Conservation (phyloP, 1,139 yeast species). For the Blastobotrys aristatus region DNA sequence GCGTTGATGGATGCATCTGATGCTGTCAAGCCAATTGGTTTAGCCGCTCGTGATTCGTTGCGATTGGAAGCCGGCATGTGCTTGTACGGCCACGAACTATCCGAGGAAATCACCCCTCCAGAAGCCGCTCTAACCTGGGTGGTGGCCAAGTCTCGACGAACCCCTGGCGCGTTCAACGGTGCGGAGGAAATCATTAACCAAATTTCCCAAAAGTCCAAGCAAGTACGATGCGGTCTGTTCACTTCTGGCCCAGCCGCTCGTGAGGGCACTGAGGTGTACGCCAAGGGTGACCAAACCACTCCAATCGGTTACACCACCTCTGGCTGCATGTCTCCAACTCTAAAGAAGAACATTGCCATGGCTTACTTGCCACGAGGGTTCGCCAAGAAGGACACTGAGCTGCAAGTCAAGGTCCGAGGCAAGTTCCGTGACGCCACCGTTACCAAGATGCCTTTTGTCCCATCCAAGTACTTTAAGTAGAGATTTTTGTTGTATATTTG, state of each 20-base stretch:
- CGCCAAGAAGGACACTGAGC: slow-evolving; percentile 69
- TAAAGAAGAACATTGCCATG: slow-evolving; percentile 80
- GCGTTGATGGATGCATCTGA: slow-evolving; percentile 54
- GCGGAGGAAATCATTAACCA: slow-evolving; percentile 63
- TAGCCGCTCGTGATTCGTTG: slow-evolving; percentile 94
- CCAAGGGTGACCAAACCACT: slow-evolving; percentile 45
- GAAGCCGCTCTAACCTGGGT: slow-evolving; percentile 90
- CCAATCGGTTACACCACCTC: slow-evolving; percentile 77
- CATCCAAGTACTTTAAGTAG: slow-evolving; percentile 60
- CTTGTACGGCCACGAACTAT: slow-evolving; percentile 86
- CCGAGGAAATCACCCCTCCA: slow-evolving; percentile 76
- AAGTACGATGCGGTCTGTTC: slow-evolving; percentile 70
- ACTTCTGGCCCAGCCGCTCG: slow-evolving; percentile 92
- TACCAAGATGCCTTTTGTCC: slow-evolving; percentile 78
- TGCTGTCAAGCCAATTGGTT: slow-evolving; percentile 78
- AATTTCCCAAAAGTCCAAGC: slow-evolving; percentile 55
- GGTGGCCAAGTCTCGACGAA: slow-evolving; percentile 73
- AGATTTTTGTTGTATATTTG: background rate
- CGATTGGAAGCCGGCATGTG: slow-evolving; percentile 99
- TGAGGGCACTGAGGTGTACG: slow-evolving; percentile 64
- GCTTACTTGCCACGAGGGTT: slow-evolving; percentile 74
- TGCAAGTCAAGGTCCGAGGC: slow-evolving; percentile 76
- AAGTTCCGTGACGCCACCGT: slow-evolving; percentile 71
- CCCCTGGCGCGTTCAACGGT: slow-evolving; percentile 61
- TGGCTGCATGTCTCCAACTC: slow-evolving; percentile 85